Conservation (phyloP, 306 rosid species). For the Morella rubra region DNA sequence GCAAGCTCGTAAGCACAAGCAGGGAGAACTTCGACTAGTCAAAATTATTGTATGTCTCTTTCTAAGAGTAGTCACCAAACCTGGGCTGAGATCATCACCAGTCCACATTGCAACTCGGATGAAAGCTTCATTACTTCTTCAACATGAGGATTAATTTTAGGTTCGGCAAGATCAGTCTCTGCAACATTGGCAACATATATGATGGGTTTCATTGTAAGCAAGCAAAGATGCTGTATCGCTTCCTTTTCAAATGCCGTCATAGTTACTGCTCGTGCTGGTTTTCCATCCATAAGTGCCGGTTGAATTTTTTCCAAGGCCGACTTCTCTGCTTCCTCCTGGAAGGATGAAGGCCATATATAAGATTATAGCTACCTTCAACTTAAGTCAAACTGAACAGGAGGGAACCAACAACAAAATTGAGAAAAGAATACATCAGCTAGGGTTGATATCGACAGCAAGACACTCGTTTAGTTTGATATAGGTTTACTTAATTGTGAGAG, state of each 20-base stretch:
- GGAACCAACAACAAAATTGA: background rate
- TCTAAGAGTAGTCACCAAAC: conserved; percentile 37
- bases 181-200: conserved; percentile 94
- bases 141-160: conserved; percentile 59
- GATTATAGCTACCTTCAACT: background rate
- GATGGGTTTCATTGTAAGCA: conserved; percentile 89
- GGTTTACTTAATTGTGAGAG: no score
- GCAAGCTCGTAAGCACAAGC: conserved; percentile 1
- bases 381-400: background rate
- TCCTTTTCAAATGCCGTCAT: conserved; percentile 77
- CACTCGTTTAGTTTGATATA: no score
- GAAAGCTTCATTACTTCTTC: conserved; percentile 67
- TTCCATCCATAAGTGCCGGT: conserved; percentile 83
- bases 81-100: conserved; percentile 94
- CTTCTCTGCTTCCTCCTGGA: conserved; percentile 89
- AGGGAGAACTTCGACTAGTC: background rate
- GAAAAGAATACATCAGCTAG: background rate
- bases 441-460: background rate
- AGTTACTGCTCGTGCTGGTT: conserved; percentile 90
- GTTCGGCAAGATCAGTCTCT: conserved; percentile 83
- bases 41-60: background rate
- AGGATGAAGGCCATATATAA: conserved; percentile 22
- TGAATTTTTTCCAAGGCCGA: conserved; percentile 78
- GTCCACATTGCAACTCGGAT: conserved; percentile 72
- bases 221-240: conserved; percentile 76